A percentile compares a stretch with the other conserved stretches of the same genome.
Conservation (phyloP, 495 filamentous ascomycete species). For the Penicillium fimorum region DNA sequence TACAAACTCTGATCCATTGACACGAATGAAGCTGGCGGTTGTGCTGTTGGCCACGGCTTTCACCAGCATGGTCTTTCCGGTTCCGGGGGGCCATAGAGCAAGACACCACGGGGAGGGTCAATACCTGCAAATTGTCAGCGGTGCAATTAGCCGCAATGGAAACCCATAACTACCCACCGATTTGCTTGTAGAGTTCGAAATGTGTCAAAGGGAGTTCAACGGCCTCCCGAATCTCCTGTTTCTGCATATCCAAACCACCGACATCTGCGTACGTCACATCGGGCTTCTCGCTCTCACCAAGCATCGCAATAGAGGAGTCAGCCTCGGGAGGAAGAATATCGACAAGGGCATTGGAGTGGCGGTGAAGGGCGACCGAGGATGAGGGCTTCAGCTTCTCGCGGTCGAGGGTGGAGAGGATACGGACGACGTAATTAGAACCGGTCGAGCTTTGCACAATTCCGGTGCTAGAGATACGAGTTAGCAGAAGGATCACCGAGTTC, state of each 20-base stretch:
- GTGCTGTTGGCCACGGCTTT: conserved; percentile 98
- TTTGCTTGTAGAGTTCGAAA: conserved; percentile 97
- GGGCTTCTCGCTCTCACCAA: conserved; percentile 93
- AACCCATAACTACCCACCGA: conserved; percentile 50
- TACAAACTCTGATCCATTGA: conserved; percentile 96
- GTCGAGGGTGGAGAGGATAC: conserved; percentile 96
- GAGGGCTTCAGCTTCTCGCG: conserved; percentile 96
- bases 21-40: conserved; percentile 96
- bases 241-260: conserved; percentile 98
- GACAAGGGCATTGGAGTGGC: conserved; percentile 93
- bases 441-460: conserved; percentile 98
- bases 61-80: conserved; percentile 98
- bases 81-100: conserved; percentile 97
- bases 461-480: conserved; percentile 59
- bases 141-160: background rate
- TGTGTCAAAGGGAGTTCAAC: conserved; percentile 95
- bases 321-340: conserved; percentile 97
- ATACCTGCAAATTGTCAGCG: conserved; percentile 61
- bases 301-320: conserved; percentile 97
- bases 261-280: conserved; percentile 98
- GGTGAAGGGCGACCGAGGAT: conserved; percentile 93
- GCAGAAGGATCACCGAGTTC: conserved; percentile 2
- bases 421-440: conserved; percentile 98
- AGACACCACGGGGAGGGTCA: conserved; percentile 92
- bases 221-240: conserved; percentile 97